phyloP scores from a whole-genome alignment of 139 green algal genomes.

The Chara braunii region DNA sequence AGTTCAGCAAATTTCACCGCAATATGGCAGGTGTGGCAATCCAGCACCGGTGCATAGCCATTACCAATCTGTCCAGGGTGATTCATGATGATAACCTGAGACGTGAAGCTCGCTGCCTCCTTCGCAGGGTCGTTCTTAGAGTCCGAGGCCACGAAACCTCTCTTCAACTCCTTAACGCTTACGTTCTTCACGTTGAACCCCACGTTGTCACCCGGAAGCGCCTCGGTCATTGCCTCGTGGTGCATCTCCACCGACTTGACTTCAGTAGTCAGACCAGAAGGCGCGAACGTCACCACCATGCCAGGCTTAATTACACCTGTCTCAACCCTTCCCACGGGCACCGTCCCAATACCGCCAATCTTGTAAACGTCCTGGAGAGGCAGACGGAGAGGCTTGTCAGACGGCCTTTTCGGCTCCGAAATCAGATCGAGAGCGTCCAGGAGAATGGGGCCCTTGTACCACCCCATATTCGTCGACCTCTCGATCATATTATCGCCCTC shows the following conservation, averaged over 20 bases:
- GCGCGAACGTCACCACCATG: constrained; percentile 64
- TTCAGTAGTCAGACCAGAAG: constrained; percentile 45
- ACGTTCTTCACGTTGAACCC: constrained; percentile 97
- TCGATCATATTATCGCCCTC: constrained; percentile 97
- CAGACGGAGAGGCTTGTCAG: constrained; percentile 29
- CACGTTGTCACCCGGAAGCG: constrained; percentile 93
- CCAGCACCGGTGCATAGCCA: constrained; percentile 57
- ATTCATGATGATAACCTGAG: constrained; percentile 66
- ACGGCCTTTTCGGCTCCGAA: constrained; percentile 27
- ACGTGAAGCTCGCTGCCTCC: constrained; percentile 53
- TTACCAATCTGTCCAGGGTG: constrained; percentile 54
- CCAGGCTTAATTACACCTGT: constrained; percentile 86
- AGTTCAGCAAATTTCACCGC: constrained; percentile 61
- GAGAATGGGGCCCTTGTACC: constrained; percentile 73
- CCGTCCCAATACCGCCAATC: constrained; percentile 96
- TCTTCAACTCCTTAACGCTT: constrained; percentile 39
- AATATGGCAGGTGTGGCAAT: constrained; percentile 66
- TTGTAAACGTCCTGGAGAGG: constrained; percentile 81
- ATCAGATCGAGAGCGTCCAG: constrained; percentile 50
- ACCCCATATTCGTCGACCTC: constrained; percentile 84
- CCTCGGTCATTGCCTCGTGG: constrained; percentile 85
- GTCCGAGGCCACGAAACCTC: constrained; percentile 48
- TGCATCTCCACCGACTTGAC: constrained; percentile 92
- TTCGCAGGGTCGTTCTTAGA: constrained; percentile 61
- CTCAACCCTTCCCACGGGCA: constrained; percentile 93